phyloP scores from a whole-genome alignment of 192 early-diverging fungal species.

The Diversispora eburnea region DNA sequence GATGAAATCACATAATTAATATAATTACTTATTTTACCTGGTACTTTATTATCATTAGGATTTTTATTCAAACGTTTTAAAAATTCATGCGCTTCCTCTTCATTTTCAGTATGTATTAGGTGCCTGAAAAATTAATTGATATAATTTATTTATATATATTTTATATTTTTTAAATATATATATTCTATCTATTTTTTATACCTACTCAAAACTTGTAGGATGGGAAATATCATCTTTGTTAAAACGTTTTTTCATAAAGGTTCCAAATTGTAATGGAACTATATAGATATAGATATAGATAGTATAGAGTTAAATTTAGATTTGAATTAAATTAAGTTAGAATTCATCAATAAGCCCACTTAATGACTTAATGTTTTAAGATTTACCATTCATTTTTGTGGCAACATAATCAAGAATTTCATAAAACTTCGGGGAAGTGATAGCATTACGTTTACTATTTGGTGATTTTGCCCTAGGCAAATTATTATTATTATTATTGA shows the following conservation, averaged over 20 bases:
- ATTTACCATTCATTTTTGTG: conserved; percentile 19
- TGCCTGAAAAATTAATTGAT: conserved; percentile 17
- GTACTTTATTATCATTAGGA: conserved; percentile 37
- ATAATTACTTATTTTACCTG: conserved; percentile 33
- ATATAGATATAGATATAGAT: not conserved
- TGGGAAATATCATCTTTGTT: conserved; percentile 22
- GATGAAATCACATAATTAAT: too few relatives aligned
- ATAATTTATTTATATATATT: not conserved
- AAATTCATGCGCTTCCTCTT: conserved; percentile 36
- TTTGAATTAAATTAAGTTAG: too few relatives aligned
- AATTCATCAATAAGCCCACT: not conserved
- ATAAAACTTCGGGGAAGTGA: conserved; percentile 25
- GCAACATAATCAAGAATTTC: conserved; percentile 31
- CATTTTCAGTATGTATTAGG: conserved; percentile 42
- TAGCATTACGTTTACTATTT: conserved; percentile 2
- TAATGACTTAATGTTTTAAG: not conserved
- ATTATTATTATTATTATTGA: not conserved
- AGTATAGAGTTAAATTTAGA: not conserved
- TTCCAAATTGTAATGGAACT: conserved; percentile 29
- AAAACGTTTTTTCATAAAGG: conserved; percentile 26
- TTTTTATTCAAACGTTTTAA: conserved; percentile 39
- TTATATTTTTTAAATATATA: not conserved
- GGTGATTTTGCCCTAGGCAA: conserved; percentile 17
- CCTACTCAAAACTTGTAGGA: conserved; percentile 21
- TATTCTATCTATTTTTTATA: not conserved